phyloP scores from a whole-genome alignment of 192 early-diverging fungal genomes.

The Backusella liffmaniae region DNA sequence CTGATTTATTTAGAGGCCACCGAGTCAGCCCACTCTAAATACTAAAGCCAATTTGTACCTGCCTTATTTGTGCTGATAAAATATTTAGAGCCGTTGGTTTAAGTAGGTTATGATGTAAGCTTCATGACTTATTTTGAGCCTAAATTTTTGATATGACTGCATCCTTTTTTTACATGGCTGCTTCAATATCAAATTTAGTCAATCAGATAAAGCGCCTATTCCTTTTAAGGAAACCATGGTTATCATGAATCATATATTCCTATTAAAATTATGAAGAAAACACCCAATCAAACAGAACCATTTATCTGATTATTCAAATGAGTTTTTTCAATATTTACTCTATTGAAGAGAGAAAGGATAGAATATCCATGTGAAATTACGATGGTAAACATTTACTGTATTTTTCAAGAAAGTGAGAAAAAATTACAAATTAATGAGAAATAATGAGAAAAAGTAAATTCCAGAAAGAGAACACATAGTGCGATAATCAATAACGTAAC shows the following conservation, averaged over 20 bases:
- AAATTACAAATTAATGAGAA: too few species aligned
- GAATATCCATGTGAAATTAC: not conserved
- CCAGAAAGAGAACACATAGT: too few species aligned
- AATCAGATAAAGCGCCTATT: not conserved
- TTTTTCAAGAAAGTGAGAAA: too few species aligned
- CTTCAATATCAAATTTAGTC: not conserved
- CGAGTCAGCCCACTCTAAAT: not conserved
- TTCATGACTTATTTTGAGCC: not conserved
- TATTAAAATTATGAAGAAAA: not conserved
- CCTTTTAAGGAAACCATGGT: not conserved
- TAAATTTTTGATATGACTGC: not conserved
- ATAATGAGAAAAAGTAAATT: too few species aligned
- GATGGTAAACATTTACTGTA: not conserved
- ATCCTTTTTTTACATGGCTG: not conserved
- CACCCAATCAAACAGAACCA: not conserved
- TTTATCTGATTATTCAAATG: not conserved
- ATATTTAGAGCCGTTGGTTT: not conserved
- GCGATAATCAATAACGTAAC: too few species aligned
- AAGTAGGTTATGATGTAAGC: not conserved
- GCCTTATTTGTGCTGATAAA: too few species aligned
- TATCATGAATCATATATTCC: not conserved
- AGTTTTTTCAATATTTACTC: too few species aligned
- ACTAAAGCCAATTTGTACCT: too few species aligned
- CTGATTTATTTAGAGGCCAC: not conserved
- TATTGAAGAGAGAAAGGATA: not conserved